A percentile compares a stretch with the other conserved stretches of the same genome.
Evolutionary conservation across 1,284 basidiomycete species (phyloP).

Genomic region (Pholiota adiposa): DNA sequence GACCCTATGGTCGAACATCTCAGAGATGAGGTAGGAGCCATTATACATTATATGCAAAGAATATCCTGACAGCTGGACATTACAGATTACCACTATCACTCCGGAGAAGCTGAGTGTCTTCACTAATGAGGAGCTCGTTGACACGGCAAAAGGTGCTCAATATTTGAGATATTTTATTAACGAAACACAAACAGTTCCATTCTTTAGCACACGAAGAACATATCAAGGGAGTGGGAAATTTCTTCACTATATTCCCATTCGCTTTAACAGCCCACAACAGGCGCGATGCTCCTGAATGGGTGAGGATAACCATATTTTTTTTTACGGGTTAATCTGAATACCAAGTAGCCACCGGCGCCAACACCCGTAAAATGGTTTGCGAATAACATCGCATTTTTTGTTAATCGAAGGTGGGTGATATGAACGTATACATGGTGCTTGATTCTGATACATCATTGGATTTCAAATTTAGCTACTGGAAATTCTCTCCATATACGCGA

Average conservation of each 20-base stretch:
- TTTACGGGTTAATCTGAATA: background rate
- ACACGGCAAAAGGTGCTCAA: background rate
- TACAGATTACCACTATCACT: background rate
- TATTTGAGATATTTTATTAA: background rate
- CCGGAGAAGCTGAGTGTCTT: background rate
- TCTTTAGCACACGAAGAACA: background rate
- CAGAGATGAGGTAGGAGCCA: background rate
- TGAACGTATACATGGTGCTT: background rate
- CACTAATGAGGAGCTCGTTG: background rate
- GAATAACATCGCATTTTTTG: background rate
- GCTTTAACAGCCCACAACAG: background rate
- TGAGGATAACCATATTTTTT: background rate
- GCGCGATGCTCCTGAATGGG: background rate
- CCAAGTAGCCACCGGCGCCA: background rate
- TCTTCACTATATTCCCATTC: background rate
- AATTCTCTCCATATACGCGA: background rate
- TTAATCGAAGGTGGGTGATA: background rate
- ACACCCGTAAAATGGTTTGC: background rate
- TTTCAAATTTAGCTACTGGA: background rate
- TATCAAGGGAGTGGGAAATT: background rate
- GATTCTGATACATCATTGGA: background rate
- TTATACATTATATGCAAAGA: background rate
- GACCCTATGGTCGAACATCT: background rate
- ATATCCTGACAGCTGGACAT: background rate
- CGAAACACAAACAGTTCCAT: background rate